Base-by-base conservation (phyloP, 148 eudicot genomes). In the Cornus florida region DNA sequence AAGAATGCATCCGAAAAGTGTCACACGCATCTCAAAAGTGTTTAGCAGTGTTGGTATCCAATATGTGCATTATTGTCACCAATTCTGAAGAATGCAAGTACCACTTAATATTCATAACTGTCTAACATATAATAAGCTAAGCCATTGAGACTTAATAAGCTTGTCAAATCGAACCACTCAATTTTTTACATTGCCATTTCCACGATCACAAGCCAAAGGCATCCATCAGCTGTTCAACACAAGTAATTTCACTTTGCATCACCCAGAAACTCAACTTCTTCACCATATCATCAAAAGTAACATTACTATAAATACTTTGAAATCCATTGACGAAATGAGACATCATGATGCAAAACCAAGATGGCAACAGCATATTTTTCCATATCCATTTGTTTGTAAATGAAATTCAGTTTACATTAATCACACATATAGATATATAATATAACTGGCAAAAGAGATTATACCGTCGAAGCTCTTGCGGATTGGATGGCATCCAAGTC, bases 401-500 rank as follows among this genome's bases (percentile, higher is more conserved):
- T 76, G 71, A 46, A 16, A 46, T 24, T 67, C 10, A 65, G 28
- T 23, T 38, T 23, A 32, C 56, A 4, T 57, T 6, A 43, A 0
- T 6, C 0, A 50, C 23, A 28, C 28, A 66, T 0, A 48, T 13
- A 73, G 1, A 46, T 23, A 71, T 19, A 33, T 17, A 48, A 68
- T 72, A 50, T 12, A 38, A 10, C 28, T 35, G 23, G 4, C 1
- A 23, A 65, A 20, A 28, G 35, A 31, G n/a, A 66, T 32, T 16
- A 66, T 80, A 89, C 98, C 97, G 80, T 83, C 88, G 90, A 73
- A 93, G 98, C 24, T 91, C 96, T 69, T 85, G 84, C 71, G 62
- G 94, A 86, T 92, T 90, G 19, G 97, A 88, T 9, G 98, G 98
- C 86, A 95, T 80, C 98, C 98, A 95, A 75, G 97, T 95, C 82